Base-by-base conservation (phyloP, 1,284 basidiomycete species). In the Microbotryum lychnidis-dioicae region DNA sequence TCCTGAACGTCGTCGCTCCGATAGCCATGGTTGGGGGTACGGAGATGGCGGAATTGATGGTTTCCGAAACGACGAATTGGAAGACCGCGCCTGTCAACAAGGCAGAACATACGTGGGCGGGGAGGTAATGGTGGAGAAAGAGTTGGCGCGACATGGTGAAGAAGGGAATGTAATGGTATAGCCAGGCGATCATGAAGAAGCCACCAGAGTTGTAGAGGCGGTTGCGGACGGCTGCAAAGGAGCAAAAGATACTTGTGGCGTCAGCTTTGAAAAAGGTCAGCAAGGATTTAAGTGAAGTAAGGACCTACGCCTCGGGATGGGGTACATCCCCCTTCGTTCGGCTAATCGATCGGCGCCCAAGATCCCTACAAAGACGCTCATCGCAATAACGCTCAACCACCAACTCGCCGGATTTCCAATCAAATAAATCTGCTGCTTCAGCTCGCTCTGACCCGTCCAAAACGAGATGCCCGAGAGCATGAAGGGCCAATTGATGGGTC, bases 401-500 rank as follows among this genome's bases (percentile, higher is more conserved):
- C 94, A 99, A 25, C 89, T 87, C 67, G 92, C 76, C 49, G 94
- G 76, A 75, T 99, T 99, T 42, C 96, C 96, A 69, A 94, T 87
- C 71, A 98, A 81, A 78, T 97, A 97, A 60, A 99, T 91, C 77
- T 99, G 96, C 76, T 89, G 86, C 72, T 89, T 85, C 20, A 80
- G 80, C 16, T 87, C 84, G 66, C 81, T 85, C 70, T 90, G 81
- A n/a, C 73, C 69, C 1, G 94, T 97, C 96, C 96, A 99, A 82
- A 98, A 98, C 72, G 89, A 92, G 76, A 99, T 97, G 55, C 96
- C 96, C 65, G 81, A 87, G 42, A 97, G 77, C 54, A 93, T 81
- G 83, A 98, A 97, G 1, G 96, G 96, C 96, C 96, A 99, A 74
- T 96, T 93, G 77, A 97, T 87, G 1, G 96, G 93, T 16, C 82